phyloP scores from a whole-genome alignment of 2,329 filamentous ascomycete genomes.

The Chrysoporthe cubensis region DNA sequence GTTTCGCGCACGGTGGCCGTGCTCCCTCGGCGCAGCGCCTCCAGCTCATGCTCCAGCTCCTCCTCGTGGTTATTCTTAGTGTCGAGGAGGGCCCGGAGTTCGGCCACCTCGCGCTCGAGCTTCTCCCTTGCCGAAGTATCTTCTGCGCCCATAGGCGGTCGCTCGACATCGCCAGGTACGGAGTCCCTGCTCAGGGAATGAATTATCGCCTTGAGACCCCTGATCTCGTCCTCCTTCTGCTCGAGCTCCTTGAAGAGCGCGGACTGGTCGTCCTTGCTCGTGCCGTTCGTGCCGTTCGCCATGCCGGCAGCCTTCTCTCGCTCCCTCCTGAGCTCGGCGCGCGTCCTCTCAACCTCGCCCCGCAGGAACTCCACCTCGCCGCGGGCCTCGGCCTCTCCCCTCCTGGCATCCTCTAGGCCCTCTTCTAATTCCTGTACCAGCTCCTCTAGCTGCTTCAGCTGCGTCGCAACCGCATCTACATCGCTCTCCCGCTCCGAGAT shows the following conservation, averaged over 20 bases:
- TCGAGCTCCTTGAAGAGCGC: conserved; percentile 75
- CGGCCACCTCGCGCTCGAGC: conserved; percentile 78
- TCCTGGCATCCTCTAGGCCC: conserved; percentile 88
- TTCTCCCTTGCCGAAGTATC: conserved; percentile 67
- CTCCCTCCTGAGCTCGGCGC: conserved; percentile 85
- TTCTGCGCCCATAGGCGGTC: conserved; percentile 52
- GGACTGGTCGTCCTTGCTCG: conserved; percentile 46
- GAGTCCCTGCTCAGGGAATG: conserved; percentile 87
- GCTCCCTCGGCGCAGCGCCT: conserved; percentile 60
- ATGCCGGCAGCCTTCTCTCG: conserved; percentile 76
- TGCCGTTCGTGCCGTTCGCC: conserved; percentile 50
- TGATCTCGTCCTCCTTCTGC: conserved; percentile 95
- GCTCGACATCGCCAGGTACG: conserved; percentile 47
- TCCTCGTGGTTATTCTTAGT: conserved; percentile 76
- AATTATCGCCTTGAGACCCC: conserved; percentile 96
- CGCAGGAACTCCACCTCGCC: conserved; percentile 95
- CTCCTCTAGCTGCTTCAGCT: conserved; percentile 94
- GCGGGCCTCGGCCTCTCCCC: conserved; percentile 92
- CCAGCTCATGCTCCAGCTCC: conserved; percentile 83
- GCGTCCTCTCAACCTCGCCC: conserved; percentile 90
- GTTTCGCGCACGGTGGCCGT: conserved; percentile 47
- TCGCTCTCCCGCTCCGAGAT: conserved; percentile 83
- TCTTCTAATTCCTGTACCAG: conserved; percentile 96
- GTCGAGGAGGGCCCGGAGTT: conserved; percentile 74
- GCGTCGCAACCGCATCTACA: conserved; percentile 85